Evolutionary conservation across 208 protist genomes (phyloP).

Genomic region (Trypanosoma platydactyli): DNA sequence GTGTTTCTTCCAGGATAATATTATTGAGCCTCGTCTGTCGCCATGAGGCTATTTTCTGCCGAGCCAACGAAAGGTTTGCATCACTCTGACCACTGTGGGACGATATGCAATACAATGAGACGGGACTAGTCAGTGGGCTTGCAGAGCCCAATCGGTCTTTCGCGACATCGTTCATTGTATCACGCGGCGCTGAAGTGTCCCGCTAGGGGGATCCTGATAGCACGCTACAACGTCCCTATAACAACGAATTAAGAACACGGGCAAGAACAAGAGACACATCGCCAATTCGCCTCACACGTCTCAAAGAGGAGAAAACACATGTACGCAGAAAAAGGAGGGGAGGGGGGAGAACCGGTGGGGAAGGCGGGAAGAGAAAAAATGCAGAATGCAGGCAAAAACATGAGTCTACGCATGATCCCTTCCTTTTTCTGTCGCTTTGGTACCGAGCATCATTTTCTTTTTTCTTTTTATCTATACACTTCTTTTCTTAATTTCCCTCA

Average conservation of each 20-base stretch:
- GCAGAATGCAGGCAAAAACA: not conserved
- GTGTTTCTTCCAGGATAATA: constrained; percentile 60
- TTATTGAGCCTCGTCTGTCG: constrained; percentile 76
- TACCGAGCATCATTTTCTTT: not conserved
- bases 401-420: not conserved
- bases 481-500: constrained; percentile 4
- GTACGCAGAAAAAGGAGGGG: constrained; percentile 22
- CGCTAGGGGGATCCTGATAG: too few species aligned
- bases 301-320: constrained; percentile 12
- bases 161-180: constrained; percentile 1
- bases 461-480: not conserved
- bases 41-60: constrained; percentile 48
- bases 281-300: not conserved
- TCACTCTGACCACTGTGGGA: constrained; percentile 42
- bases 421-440: not conserved
- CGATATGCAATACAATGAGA: not conserved
- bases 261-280: not conserved
- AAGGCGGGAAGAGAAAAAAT: not conserved
- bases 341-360: constrained; percentile 14
- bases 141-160: not conserved
- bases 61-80: constrained; percentile 47
- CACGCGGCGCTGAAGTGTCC: not conserved
- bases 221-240: too few species aligned
- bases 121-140: not conserved
- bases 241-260: constrained; percentile 12